Conservation (phyloP, 257 asterid genomes). For the Misopates orontium region DNA sequence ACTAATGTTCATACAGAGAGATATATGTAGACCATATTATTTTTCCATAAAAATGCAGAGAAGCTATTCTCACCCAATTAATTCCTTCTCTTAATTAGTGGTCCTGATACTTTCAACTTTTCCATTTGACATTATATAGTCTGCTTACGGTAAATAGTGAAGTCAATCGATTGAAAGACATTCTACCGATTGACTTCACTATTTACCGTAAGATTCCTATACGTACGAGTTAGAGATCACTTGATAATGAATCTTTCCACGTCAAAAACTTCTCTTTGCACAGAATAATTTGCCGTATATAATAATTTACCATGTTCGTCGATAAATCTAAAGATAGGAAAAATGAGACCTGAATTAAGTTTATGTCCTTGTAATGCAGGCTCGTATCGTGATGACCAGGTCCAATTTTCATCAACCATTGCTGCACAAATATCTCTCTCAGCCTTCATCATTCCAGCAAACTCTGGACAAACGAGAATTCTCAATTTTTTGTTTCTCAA, state of each 20-base stretch:
- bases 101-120: too few species aligned
- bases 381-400: conserved; percentile 86
- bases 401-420: conserved; percentile 78
- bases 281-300: neutral
- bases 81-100: too few species aligned
- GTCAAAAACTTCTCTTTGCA: neutral
- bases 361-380: conserved; percentile 63
- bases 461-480: neutral
- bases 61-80: too few species aligned
- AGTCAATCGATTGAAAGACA: conserved; percentile 16
- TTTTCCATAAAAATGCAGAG: too few species aligned
- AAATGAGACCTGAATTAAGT: neutral
- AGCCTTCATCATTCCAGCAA: conserved; percentile 66
- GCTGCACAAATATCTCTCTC: conserved; percentile 94
- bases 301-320: conserved; percentile 10
- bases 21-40: too few species aligned
- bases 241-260: neutral
- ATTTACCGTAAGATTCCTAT: conserved; percentile 12
- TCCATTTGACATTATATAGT: too few species aligned
- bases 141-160: too few species aligned
- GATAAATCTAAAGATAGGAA: conserved; percentile 1
- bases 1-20: too few species aligned
- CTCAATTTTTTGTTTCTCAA: conserved; percentile 1
- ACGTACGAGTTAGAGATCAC: conserved; percentile 6
- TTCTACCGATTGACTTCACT: neutral